Base-by-base conservation (phyloP, 2,329 filamentous ascomycete species). In the Fusarium illudens region DNA sequence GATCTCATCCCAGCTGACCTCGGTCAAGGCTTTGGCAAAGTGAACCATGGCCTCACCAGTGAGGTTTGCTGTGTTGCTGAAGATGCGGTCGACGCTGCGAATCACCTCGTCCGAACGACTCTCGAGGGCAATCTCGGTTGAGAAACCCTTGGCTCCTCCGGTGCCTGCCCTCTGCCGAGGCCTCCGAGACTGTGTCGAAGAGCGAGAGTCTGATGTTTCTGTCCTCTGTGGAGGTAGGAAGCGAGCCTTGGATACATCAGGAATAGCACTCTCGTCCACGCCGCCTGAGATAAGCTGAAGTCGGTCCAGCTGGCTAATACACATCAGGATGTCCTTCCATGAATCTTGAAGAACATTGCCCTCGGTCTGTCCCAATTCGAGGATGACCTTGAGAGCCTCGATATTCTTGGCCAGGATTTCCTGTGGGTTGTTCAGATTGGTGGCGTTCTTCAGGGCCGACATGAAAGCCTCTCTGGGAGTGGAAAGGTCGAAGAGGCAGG, bases 1-100 rank as follows among this genome's bases (percentile, higher is more conserved):
- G 75, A 99, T 99, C 79, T 99, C 96, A 75, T 98, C 95, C 96
- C 96, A 98, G 79, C 95, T 98, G 69, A 99, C 95, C 77, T 97
- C 94, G 8, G 93, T 97, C 61, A 99, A 81, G 0, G 96, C 94
- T 58, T 90, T 90, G 52, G 97, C 95, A 77, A 99, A 99, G 77
- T 97, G 91, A 2, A 98, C 92, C 74, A 99, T 99, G 4, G 95
- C 94, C 70, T 97, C 94, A 62, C 94, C 94, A 5, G 92, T 94
- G 3, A 99, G 85, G 72, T 96, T 94, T 9, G 94, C 95, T 0
- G 96, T 98, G 75, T 96, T 97, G 49, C 94, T 97, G 76, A 99
- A 99, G 73, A 99, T 98, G 36, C 93, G 88, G 79, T 99, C 96
- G 4, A 99, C 94, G 25, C 92, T 91, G 72, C 94, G 93, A 71